Conservation (phyloP, 441 rosid genomes). For the Gossypium aridum region DNA sequence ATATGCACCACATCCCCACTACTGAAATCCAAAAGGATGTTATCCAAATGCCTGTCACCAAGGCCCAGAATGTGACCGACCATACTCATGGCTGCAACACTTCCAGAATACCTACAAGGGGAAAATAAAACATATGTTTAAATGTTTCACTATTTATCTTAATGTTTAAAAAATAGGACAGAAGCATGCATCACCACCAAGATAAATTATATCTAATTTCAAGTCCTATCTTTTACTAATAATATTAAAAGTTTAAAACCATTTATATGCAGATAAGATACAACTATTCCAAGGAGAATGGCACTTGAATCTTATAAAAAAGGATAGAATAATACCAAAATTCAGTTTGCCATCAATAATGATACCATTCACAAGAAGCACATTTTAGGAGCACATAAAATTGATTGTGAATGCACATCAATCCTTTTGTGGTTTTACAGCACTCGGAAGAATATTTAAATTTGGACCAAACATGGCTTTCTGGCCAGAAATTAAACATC, state of each 20-base stretch:
- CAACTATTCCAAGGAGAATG: neutral
- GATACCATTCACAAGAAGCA: neutral
- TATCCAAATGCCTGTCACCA: constrained; percentile 98
- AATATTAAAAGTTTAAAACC: neutral
- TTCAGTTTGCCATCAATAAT: neutral
- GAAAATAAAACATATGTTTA: constrained; percentile 11
- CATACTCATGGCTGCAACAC: constrained; percentile 98
- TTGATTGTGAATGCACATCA: neutral
- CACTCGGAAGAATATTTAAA: neutral
- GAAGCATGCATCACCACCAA: constrained; percentile 6
- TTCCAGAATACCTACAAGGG: constrained; percentile 80
- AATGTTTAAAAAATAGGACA: neutral
- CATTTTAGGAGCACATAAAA: neutral
- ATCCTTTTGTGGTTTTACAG: neutral
- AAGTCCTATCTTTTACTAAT: neutral
- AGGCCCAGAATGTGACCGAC: constrained; percentile 96
- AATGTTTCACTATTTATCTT: neutral
- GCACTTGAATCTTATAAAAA: neutral
- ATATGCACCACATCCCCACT: constrained; percentile 97
- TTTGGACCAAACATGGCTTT: neutral
- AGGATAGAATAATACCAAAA: neutral
- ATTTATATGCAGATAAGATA: neutral
- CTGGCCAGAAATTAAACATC: constrained; percentile 1
- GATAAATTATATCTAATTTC: neutral
- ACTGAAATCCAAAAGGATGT: constrained; percentile 90